phyloP scores from a whole-genome alignment of 106 monocot genomes.

The Dioscorea dumetorum region DNA sequence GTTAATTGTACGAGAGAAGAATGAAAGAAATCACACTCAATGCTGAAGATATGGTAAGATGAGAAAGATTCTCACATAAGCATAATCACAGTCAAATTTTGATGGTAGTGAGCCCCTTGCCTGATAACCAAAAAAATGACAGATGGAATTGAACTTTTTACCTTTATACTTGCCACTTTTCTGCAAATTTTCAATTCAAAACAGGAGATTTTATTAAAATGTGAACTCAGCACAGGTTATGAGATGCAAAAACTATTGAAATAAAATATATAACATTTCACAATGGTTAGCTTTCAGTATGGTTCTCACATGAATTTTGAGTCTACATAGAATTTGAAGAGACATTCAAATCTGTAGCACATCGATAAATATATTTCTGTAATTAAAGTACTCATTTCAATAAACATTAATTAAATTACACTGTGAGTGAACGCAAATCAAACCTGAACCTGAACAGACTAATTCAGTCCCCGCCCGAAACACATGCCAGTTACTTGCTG shows the following conservation, averaged over 20 bases:
- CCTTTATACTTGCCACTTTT: slow-evolving; percentile 69
- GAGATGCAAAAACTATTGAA: not conserved
- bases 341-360: too few species aligned
- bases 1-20: not conserved
- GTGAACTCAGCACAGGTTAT: not conserved
- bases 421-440: too few species aligned
- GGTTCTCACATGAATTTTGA: too few species aligned
- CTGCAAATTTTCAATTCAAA: slow-evolving; percentile 19
- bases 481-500: too few species aligned
- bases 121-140: slow-evolving; percentile 86
- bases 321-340: too few species aligned
- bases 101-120: slow-evolving; percentile 78
- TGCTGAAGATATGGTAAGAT: too few species aligned
- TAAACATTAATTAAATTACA: too few species aligned
- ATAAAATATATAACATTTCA: not conserved
- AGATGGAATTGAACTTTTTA: slow-evolving; percentile 82
- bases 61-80: slow-evolving; percentile 38
- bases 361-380: too few species aligned
- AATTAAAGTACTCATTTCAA: too few species aligned
- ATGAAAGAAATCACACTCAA: not conserved
- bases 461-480: too few species aligned
- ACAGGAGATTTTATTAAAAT: not conserved
- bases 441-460: too few species aligned
- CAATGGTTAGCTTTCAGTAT: too few species aligned
- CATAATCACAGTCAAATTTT: slow-evolving; percentile 83